Evolutionary conservation across 257 asterid genomes (phyloP).

Genomic region (Solanum ossicruentum): DNA sequence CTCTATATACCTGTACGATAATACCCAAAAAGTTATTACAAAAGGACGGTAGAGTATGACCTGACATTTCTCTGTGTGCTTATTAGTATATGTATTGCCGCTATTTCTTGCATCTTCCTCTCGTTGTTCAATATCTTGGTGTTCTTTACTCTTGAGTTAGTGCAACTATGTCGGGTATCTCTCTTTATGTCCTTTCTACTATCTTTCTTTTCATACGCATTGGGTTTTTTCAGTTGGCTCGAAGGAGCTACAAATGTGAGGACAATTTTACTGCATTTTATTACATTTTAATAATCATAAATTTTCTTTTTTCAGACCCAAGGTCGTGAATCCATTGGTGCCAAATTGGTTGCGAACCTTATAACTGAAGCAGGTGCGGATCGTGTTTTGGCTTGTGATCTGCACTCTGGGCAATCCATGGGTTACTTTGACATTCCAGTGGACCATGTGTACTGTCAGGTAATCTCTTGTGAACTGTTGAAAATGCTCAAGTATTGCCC

Average conservation of each 20-base stretch:
- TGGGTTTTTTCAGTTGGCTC: background rate
- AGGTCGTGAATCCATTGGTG: constrained; percentile 91
- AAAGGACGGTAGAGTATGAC: background rate
- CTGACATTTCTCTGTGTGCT: background rate
- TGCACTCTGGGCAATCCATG: constrained; percentile 93
- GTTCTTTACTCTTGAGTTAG: background rate
- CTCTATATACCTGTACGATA: background rate
- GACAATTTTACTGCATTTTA: background rate
- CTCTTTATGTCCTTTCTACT: background rate
- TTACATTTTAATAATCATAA: background rate
- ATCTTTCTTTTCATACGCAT: background rate
- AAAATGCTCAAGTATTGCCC: background rate
- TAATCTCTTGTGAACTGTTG: constrained; percentile 2
- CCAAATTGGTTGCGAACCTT: constrained; percentile 77
- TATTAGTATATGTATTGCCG: background rate
- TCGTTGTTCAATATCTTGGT: background rate
- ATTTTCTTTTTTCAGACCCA: constrained; percentile 43
- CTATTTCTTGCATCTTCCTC: background rate
- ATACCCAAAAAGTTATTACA: background rate
- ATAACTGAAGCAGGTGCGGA: constrained; percentile 88
- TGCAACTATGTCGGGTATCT: background rate
- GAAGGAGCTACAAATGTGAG: background rate
- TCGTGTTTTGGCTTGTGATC: constrained; percentile 91
- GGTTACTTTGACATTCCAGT: constrained; percentile 94
- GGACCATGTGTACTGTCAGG: constrained; percentile 90